phyloP scores from a whole-genome alignment of 441 rosid species.

The Pelargonium cotyledonis region DNA sequence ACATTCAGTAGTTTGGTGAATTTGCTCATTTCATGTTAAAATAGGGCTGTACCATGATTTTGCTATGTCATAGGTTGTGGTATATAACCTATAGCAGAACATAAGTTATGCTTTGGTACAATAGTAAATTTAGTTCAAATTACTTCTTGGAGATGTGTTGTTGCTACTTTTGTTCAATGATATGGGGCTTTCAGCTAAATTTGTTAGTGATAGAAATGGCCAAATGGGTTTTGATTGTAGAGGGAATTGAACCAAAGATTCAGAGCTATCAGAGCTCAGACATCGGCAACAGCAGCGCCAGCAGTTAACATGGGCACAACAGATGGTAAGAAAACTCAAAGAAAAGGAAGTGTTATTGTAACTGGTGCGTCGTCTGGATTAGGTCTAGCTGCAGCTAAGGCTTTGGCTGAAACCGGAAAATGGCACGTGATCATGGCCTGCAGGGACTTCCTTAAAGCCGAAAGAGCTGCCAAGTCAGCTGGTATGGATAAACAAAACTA shows the following conservation, averaged over 20 bases:
- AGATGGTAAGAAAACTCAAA: conserved; percentile 66
- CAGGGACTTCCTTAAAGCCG: conserved; percentile 70
- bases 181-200: not conserved
- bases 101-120: too few relatives aligned
- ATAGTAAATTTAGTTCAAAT: too few relatives aligned
- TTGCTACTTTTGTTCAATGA: not conserved
- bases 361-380: conserved; percentile 95
- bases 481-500: conserved; percentile 71
- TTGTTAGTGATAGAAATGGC: not conserved
- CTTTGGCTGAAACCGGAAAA: conserved; percentile 83
- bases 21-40: too few relatives aligned
- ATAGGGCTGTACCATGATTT: too few relatives aligned
- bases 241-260: conserved; percentile 41
- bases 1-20: too few relatives aligned
- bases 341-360: conserved; percentile 73
- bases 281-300: conserved; percentile 62
- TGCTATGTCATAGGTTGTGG: too few relatives aligned
- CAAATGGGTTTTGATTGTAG: conserved; percentile 27
- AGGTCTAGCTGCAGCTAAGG: conserved; percentile 84
- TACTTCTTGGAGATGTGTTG: too few relatives aligned
- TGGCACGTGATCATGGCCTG: conserved; percentile 98
- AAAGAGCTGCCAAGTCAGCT: conserved; percentile 68
- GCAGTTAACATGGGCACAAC: conserved; percentile 36
- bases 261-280: conserved; percentile 61
- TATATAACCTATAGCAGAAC: too few relatives aligned